Evolutionary conservation across 2,329 filamentous ascomycete genomes (phyloP).

Genomic region (Aspergillus jensenii): DNA sequence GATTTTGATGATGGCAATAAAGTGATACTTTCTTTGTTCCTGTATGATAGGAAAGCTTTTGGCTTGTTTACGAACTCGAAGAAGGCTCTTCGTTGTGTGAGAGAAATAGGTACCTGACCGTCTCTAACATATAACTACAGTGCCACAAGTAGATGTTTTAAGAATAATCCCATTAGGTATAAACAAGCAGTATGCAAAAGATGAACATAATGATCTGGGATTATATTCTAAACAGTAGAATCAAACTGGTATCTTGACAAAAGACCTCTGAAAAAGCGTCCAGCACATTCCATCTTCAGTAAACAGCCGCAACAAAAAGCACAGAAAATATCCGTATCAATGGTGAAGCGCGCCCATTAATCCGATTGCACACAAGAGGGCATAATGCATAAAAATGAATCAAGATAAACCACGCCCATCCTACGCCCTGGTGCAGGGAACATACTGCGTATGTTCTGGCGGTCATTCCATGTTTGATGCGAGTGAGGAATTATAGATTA

Average conservation of each 20-base stretch:
- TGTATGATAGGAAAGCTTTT: too few relatives aligned
- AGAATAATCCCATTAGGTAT: too few relatives aligned
- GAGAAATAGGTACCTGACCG: too few relatives aligned
- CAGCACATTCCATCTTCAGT: neutral
- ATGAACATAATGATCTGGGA: neutral
- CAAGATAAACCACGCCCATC: neutral
- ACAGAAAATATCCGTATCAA: neutral
- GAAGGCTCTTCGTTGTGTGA: too few relatives aligned
- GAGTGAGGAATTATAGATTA: too few relatives aligned
- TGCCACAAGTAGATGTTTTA: too few relatives aligned
- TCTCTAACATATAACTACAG: too few relatives aligned
- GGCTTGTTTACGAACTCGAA: too few relatives aligned
- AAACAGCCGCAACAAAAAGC: neutral
- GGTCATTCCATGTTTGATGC: neutral
- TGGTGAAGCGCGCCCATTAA: neutral
- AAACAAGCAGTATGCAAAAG: neutral
- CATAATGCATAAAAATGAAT: neutral
- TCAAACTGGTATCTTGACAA: slow-evolving; percentile 1
- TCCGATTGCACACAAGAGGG: neutral
- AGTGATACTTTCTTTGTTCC: too few relatives aligned
- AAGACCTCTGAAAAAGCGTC: neutral
- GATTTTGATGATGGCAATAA: too few relatives aligned
- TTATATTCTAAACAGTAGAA: neutral
- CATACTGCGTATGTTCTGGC: neutral
- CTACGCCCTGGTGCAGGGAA: neutral